phyloP scores from a whole-genome alignment of 139 green algal species.

The Chlorella vulgaris region DNA sequence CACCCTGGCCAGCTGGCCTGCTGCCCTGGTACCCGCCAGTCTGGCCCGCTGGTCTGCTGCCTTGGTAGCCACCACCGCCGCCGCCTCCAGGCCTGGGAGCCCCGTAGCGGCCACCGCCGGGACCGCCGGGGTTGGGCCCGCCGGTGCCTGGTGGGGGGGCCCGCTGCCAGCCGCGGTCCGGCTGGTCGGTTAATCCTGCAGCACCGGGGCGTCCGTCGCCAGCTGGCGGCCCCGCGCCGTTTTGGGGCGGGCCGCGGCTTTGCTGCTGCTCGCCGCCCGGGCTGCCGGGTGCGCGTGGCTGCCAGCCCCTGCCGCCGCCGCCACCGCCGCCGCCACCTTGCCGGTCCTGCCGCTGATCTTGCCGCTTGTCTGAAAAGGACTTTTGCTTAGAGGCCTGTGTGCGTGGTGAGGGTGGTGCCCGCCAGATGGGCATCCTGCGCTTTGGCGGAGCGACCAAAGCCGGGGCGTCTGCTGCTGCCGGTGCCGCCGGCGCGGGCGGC shows the following conservation, averaged over 20 bases:
- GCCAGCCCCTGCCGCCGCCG: not conserved
- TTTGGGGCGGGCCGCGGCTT: not conserved
- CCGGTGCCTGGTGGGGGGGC: no score
- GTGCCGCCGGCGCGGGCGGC: not conserved
- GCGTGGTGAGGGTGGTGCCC: constrained; percentile 23
- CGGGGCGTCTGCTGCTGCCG: no score
- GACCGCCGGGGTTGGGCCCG: no score
- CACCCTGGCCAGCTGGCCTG: no score
- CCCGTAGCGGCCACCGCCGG: no score
- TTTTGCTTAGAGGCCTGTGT: constrained; percentile 26
- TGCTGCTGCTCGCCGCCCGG: not conserved
- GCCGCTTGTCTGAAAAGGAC: constrained; percentile 12
- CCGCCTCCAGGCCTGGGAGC: no score
- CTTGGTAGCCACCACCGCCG: no score
- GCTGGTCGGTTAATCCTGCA: not conserved
- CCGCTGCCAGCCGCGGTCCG: no score
- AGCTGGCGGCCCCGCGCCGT: no score
- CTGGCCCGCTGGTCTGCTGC: no score
- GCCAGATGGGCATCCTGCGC: constrained; percentile 25
- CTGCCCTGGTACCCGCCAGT: no score
- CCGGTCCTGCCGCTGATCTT: not conserved
- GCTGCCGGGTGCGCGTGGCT: not conserved
- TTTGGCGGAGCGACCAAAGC: constrained; percentile 7
- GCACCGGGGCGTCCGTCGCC: not conserved
- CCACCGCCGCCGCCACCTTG: not conserved